These are phyloP conservation scores for Schoenoplectus triqueter DNA, from an alignment of 202 grass and related monocot species.

Conservation along the genomic window DNA sequence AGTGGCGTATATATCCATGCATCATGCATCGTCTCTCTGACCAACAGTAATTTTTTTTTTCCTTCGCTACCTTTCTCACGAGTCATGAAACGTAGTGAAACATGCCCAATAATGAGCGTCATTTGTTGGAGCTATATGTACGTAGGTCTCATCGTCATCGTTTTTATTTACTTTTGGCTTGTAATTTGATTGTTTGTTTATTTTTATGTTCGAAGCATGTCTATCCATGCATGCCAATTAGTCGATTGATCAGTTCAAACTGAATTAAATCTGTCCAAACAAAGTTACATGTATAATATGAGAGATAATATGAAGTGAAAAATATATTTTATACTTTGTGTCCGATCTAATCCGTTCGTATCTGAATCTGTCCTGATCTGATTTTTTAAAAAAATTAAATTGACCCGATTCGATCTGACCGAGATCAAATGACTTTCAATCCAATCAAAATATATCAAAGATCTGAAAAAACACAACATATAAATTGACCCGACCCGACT, in stretches of 20 bases:
- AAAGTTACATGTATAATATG: not conserved
- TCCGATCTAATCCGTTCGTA: no score
- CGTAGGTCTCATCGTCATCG: not conserved
- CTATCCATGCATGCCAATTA: not conserved
- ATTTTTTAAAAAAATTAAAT: no score
- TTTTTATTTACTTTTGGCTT: not conserved
- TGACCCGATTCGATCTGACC: no score
- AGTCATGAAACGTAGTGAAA: not conserved
- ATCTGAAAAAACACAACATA: no score
- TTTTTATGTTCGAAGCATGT: not conserved
- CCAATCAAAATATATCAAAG: no score
- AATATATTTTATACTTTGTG: no score
- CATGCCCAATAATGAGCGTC: not conserved
- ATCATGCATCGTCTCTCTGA: not conserved
- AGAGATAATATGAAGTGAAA: no score
- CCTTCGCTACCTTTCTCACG: not conserved
- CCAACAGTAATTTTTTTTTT: not conserved
- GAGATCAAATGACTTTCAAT: no score
- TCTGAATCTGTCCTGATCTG: no score
- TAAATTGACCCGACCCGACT: no score
- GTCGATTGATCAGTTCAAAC: not conserved
- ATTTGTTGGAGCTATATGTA: not conserved
- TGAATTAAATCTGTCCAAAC: not conserved
- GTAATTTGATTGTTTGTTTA: not conserved
- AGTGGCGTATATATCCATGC: conserved; percentile 34